Percentiles rank a stretch among this genome's conserved stretches.
These are phyloP conservation scores for Pseudozyma sp. DNA, from an alignment of 1,284 basidiomycete genomes.

Conservation along the genomic window DNA sequence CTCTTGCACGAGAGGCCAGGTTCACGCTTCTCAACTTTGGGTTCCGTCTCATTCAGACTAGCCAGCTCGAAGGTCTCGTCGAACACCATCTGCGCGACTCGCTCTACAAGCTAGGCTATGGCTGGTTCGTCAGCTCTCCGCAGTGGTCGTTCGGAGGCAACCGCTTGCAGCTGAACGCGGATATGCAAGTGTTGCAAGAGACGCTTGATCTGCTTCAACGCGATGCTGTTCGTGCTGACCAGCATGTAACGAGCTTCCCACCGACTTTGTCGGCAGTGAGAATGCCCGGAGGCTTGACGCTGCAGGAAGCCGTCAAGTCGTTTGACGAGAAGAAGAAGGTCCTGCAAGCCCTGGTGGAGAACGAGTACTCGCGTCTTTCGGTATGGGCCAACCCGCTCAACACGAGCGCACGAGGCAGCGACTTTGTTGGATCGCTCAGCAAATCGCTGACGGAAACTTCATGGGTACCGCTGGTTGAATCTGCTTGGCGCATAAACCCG, in stretches of 20 bases:
- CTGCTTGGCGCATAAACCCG: slow-evolving; percentile 86
- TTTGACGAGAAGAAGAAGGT: slow-evolving; percentile 49
- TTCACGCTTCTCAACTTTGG: slow-evolving; percentile 92
- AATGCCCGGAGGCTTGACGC: slow-evolving; percentile 48
- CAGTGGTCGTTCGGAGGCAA: slow-evolving; percentile 92
- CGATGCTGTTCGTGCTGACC: slow-evolving; percentile 76
- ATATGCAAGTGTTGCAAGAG: slow-evolving; percentile 86
- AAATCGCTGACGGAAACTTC: slow-evolving; percentile 74
- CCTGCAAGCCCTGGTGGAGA: slow-evolving; percentile 85
- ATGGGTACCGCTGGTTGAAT: slow-evolving; percentile 79
- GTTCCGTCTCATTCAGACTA: slow-evolving; percentile 90
- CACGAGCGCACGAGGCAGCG: slow-evolving; percentile 74
- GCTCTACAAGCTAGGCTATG: slow-evolving; percentile 83
- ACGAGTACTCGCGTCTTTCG: slow-evolving; percentile 84
- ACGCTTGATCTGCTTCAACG: slow-evolving; percentile 81
- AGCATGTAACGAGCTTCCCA: slow-evolving; percentile 55
- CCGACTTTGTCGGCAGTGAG: slow-evolving; percentile 45
- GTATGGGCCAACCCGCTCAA: slow-evolving; percentile 93
- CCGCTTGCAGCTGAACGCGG: slow-evolving; percentile 86
- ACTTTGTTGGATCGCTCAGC: slow-evolving; percentile 45
- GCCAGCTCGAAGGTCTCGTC: slow-evolving; percentile 83
- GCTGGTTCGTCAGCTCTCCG: slow-evolving; percentile 79
- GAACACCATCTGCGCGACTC: slow-evolving; percentile 82
- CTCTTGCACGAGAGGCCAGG: slow-evolving; percentile 87
- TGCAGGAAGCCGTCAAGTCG: slow-evolving; percentile 41